phyloP scores from a whole-genome alignment of 371 early-diverging fungal species.

The Apophysomyces ossiformis region DNA sequence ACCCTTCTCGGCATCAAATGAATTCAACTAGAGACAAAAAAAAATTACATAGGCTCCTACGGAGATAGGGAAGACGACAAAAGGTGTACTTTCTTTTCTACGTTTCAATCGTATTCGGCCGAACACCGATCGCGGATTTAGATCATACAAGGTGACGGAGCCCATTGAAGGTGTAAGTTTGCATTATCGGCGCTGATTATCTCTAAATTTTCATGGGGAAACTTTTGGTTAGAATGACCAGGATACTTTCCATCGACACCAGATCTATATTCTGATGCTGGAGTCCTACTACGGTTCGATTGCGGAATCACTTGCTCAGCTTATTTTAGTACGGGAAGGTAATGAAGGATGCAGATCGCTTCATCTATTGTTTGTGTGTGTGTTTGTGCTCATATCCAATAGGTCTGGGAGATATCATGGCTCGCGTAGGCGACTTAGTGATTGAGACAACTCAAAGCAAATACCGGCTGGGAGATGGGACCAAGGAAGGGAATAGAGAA shows the following conservation, averaged over 20 bases:
- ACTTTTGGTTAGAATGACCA: constrained; percentile 50
- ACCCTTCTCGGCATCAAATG: too few species aligned
- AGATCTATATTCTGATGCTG: constrained; percentile 57
- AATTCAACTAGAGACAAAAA: too few species aligned
- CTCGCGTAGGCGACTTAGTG: constrained; percentile 60
- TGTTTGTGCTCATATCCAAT: neutral
- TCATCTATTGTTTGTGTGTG: neutral
- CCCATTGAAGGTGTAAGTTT: constrained; percentile 58
- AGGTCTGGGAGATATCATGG: constrained; percentile 52
- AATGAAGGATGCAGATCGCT: constrained; percentile 3
- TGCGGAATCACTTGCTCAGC: constrained; percentile 46
- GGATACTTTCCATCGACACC: constrained; percentile 63
- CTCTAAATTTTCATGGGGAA: neutral
- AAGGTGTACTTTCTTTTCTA: constrained; percentile 51
- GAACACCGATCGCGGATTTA: constrained; percentile 56
- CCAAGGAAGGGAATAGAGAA: constrained; percentile 47
- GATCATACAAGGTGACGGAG: constrained; percentile 56
- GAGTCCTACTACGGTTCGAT: constrained; percentile 59
- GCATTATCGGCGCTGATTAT: neutral
- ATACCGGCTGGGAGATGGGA: constrained; percentile 59
- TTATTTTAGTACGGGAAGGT: constrained; percentile 58
- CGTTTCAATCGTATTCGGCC: constrained; percentile 58
- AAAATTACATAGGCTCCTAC: constrained; percentile 35
- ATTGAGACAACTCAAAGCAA: constrained; percentile 67
- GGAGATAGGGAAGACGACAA: constrained; percentile 36